Percentiles rank a stretch among this genome's conserved stretches.
Conservation (phyloP, 768 basidiomycete genomes). For the Leccinum disarticulatum region DNA sequence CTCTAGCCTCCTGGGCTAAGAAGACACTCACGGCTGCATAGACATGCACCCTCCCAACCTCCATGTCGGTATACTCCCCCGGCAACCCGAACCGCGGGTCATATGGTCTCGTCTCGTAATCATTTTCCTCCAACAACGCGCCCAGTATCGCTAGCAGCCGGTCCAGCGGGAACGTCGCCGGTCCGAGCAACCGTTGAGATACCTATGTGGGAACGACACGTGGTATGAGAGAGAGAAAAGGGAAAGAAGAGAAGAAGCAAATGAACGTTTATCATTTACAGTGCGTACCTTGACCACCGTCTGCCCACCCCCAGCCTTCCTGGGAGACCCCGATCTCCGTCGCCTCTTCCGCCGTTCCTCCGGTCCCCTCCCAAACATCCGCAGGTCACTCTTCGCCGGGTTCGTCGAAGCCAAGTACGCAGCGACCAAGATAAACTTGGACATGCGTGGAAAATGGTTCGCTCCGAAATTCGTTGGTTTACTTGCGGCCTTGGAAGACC, state of each 20-base stretch:
- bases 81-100: constrained; percentile 51
- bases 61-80: constrained; percentile 77
- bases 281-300: constrained; percentile 45
- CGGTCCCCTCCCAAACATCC: constrained; percentile 42
- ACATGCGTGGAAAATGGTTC: constrained; percentile 57
- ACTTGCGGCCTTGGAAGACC: not conserved
- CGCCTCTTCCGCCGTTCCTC: constrained; percentile 65
- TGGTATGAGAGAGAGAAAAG: not conserved
- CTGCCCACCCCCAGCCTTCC: constrained; percentile 34
- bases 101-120: constrained; percentile 42
- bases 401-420: constrained; percentile 85
- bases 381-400: constrained; percentile 73
- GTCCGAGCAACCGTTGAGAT: constrained; percentile 78
- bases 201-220: constrained; percentile 39
- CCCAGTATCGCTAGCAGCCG: constrained; percentile 79
- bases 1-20: not conserved
- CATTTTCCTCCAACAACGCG: constrained; percentile 70
- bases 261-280: not conserved
- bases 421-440: constrained; percentile 73
- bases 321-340: constrained; percentile 39
- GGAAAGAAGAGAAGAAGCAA: not conserved
- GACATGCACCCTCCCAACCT: constrained; percentile 46
- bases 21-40: constrained; percentile 56
- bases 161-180: constrained; percentile 25
- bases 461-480: constrained; percentile 21